A percentile compares a stretch with the other conserved stretches of the same genome.
phyloP scores from a whole-genome alignment of 371 early-diverging fungal species.

The Rhizopus stolonifer region DNA sequence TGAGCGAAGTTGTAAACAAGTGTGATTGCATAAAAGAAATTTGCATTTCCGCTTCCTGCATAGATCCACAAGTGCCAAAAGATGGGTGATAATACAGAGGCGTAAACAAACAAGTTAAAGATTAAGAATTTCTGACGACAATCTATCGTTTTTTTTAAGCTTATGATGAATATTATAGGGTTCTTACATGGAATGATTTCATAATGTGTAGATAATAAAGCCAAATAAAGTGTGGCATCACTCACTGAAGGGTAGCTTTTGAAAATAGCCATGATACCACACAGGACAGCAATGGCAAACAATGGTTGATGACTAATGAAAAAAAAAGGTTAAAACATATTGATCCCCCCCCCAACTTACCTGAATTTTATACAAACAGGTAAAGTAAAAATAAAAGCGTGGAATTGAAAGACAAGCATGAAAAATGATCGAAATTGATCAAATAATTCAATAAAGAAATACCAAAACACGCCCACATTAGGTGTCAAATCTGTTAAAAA shows the following conservation, averaged over 20 bases:
- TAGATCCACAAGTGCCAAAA: constrained; percentile 95
- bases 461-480: constrained; percentile 97
- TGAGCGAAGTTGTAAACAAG: constrained; percentile 86
- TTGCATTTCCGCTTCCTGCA: constrained; percentile 94
- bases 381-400: constrained; percentile 77
- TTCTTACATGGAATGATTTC: constrained; percentile 85
- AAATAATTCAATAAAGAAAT: constrained; percentile 98
- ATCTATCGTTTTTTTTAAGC: too few relatives aligned
- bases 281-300: constrained; percentile 67
- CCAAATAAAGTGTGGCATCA: constrained; percentile 81
- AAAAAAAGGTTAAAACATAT: too few relatives aligned
- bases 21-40: constrained; percentile 96
- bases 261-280: constrained; percentile 78
- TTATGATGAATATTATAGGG: background rate
- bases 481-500: constrained; percentile 85
- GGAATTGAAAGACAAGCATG: constrained; percentile 87
- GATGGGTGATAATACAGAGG: constrained; percentile 79
- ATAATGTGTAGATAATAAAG: constrained; percentile 73
- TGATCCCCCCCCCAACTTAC: too few relatives aligned
- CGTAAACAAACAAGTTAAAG: constrained; percentile 67
- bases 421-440: constrained; percentile 95
- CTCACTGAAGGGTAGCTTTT: constrained; percentile 91
- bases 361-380: constrained; percentile 76
- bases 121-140: constrained; percentile 69
- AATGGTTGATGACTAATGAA: constrained; percentile 80